A percentile compares a stretch with the other conserved stretches of the same genome.
These are phyloP conservation scores for Tagetes patula DNA, from an alignment of 129 eudicot genomes.

Conservation along the genomic window DNA sequence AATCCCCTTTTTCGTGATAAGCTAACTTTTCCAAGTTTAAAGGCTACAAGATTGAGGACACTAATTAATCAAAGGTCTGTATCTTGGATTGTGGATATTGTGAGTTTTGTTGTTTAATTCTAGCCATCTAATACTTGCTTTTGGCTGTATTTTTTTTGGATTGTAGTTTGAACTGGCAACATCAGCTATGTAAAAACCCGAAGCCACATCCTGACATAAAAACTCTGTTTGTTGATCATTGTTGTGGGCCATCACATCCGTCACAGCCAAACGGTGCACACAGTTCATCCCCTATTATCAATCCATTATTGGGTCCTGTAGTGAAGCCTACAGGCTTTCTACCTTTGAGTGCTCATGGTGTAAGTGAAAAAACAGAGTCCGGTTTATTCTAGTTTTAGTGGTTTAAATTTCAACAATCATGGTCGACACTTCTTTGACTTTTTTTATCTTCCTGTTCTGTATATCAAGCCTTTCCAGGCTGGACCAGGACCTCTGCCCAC, in stretches of 20 bases:
- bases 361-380: conserved; percentile 40
- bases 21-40: conserved; percentile 59
- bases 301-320: conserved; percentile 55
- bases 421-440: conserved; percentile 16
- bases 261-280: conserved; percentile 81
- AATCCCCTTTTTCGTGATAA: conserved; percentile 80
- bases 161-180: conserved; percentile 94
- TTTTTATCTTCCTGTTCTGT: conserved; percentile 6
- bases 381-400: neutral
- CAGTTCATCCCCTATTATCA: conserved; percentile 68
- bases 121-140: conserved; percentile 8
- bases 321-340: conserved; percentile 66
- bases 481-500: conserved; percentile 64
- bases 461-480: conserved; percentile 63
- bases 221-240: conserved; percentile 78
- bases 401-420: conserved; percentile 20
- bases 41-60: conserved; percentile 65
- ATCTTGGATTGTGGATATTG: conserved; percentile 13
- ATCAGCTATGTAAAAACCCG: conserved; percentile 75
- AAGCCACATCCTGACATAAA: conserved; percentile 78
- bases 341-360: conserved; percentile 73
- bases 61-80: conserved; percentile 73
- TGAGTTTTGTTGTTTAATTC: neutral
- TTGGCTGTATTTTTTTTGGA: conserved; percentile 6
- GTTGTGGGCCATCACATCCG: conserved; percentile 70